phyloP scores from a whole-genome alignment of 129 eudicot species.

The Ambrosia artemisiifolia region DNA sequence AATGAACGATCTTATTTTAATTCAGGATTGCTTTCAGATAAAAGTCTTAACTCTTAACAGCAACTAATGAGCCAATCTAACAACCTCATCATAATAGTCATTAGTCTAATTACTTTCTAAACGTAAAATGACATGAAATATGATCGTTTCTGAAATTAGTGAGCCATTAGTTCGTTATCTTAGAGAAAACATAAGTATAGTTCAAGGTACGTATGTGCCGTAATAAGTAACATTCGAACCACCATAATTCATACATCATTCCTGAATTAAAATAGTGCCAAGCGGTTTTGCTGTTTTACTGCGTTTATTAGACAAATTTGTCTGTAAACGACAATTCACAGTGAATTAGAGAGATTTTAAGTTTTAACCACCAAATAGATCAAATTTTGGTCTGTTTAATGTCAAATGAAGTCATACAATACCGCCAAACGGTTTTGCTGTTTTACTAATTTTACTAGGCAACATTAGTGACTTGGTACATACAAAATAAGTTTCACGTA shows the following conservation, averaged over 20 bases:
- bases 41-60: no score
- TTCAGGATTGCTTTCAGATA: no score
- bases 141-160: neutral
- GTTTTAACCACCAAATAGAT: no score
- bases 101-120: neutral
- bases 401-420: no score
- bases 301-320: neutral
- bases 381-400: no score
- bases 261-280: no score
- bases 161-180: neutral
- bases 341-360: no score
- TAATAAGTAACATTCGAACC: neutral
- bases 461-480: no score
- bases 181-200: neutral
- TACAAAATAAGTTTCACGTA: no score
- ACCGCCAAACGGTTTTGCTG: no score
- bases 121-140: neutral
- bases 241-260: neutral
- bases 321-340: neutral
- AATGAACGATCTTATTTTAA: neutral
- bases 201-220: neutral
- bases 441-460: no score
- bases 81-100: slow-evolving; percentile 6
- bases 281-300: neutral
- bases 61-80: neutral